Conservation (phyloP, 306 rosid species). For the Prunus persica region Prunus_persica_NCBIv2 NC_034013.1:16176501-16177000, state of each 20-base stretch:
- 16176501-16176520: constrained; percentile 62
- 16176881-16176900: constrained; percentile 16
- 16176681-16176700: constrained; percentile 20
- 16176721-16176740: constrained; percentile 50
- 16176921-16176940: not conserved
- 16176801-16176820: constrained; percentile 31
- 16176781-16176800: constrained; percentile 48
- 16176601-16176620: constrained; percentile 25
- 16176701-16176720: constrained; percentile 34
- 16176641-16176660: constrained; percentile 24
- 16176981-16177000: not conserved
- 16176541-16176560: constrained; percentile 35
- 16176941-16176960: not conserved
- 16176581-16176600: constrained; percentile 29
- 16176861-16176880: constrained; percentile 43
- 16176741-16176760: constrained; percentile 43
- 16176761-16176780: constrained; percentile 42
- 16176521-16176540: constrained; percentile 40
- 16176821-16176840: constrained; percentile 33
- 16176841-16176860: constrained; percentile 30
- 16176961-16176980: not conserved
- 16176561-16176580: constrained; percentile 42
- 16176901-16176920: not conserved
- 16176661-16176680: constrained; percentile 14
- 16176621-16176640: constrained; percentile 24